Conservation (phyloP, 2,329 filamentous ascomycete genomes). For the Myriangium duriaei region DNA sequence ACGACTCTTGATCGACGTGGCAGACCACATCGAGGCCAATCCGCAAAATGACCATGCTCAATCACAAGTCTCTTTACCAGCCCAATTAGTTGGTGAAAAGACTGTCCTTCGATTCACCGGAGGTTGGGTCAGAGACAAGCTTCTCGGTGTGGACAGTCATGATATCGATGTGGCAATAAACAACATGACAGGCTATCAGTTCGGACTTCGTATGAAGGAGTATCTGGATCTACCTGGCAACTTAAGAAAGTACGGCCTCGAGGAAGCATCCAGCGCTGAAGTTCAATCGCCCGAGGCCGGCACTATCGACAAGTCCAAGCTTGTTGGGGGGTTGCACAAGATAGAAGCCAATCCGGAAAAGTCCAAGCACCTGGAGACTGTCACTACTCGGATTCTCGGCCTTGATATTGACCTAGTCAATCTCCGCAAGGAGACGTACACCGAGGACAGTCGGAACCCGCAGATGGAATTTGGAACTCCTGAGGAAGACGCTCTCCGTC, state of each 20-base stretch:
- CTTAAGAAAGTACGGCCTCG: conserved; percentile 46
- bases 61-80: conserved; percentile 27
- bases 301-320: conserved; percentile 36
- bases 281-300: conserved; percentile 28
- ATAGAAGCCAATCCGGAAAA: conserved; percentile 90
- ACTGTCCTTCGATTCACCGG: conserved; percentile 63
- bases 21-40: conserved; percentile 48
- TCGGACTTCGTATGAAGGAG: conserved; percentile 55
- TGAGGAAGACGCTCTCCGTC: conserved; percentile 73
- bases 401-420: conserved; percentile 93
- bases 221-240: conserved; percentile 53
- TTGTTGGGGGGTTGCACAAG: conserved; percentile 68
- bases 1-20: conserved; percentile 70
- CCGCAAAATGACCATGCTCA: conserved; percentile 17
- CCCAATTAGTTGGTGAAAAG: conserved; percentile 33
- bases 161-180: conserved; percentile 83
- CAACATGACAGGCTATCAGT: conserved; percentile 67
- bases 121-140: conserved; percentile 78
- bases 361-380: conserved; percentile 90
- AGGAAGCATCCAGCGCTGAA: conserved; percentile 25
- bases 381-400: conserved; percentile 72
- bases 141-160: conserved; percentile 58
- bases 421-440: conserved; percentile 79
- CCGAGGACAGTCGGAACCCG: conserved; percentile 78
- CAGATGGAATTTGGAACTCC: conserved; percentile 89